Percentiles rank a stretch among this genome's conserved stretches.
Evolutionary conservation across 2,329 filamentous ascomycete species (phyloP).

Genomic region (Sporothrix humicola): DNA sequence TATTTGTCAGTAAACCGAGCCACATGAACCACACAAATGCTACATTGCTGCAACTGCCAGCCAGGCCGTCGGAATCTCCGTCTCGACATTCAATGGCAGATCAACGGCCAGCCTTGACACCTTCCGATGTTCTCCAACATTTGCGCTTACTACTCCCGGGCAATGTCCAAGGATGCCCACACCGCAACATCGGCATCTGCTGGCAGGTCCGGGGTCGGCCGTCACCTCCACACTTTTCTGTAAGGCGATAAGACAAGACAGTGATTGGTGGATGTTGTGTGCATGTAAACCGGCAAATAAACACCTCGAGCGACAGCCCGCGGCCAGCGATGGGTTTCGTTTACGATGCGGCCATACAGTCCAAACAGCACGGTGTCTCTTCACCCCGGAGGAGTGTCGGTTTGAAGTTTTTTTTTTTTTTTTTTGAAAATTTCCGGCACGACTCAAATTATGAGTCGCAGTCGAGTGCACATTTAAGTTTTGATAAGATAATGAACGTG

Average conservation of each 20-base stretch:
- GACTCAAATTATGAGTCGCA: no score
- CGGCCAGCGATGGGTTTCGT: neutral
- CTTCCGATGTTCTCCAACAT: neutral
- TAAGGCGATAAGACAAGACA: neutral
- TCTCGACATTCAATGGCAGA: neutral
- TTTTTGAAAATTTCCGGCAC: no score
- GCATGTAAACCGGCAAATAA: neutral
- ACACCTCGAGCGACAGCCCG: neutral
- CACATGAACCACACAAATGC: neutral
- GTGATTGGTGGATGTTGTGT: neutral
- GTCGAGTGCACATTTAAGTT: no score
- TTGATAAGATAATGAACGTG: no score
- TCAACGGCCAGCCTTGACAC: neutral
- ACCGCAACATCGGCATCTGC: neutral
- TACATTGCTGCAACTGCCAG: no score
- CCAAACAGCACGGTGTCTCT: no score
- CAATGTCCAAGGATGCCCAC: neutral
- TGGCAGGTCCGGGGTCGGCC: neutral
- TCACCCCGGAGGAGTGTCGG: no score
- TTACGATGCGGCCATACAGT: neutral
- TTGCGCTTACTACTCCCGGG: neutral
- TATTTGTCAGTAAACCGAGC: neutral
- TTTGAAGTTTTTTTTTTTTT: no score
- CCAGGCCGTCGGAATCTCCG: conserved; percentile 6
- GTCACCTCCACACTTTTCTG: neutral